Percentiles rank a stretch among this genome's conserved stretches.
Evolutionary conservation across 306 rosid species (phyloP).

Genomic region (Gynostemma pentaphyllum): DNA sequence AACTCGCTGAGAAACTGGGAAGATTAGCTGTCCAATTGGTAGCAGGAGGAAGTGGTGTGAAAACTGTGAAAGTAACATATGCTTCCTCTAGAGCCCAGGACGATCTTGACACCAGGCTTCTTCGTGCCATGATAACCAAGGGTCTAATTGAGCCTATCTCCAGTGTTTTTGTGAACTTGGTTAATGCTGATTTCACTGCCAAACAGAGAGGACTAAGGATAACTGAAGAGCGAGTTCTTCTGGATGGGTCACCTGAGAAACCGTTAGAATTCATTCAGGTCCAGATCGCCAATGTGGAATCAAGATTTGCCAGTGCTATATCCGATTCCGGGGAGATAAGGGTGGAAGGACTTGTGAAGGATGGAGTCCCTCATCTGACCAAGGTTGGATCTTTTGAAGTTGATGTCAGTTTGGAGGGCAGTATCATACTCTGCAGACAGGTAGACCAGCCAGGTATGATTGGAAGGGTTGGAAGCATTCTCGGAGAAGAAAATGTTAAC

Average conservation of each 20-base stretch:
- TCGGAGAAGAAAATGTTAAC: slow-evolving; percentile 87
- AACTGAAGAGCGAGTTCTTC: slow-evolving; percentile 62
- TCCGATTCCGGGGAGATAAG: slow-evolving; percentile 76
- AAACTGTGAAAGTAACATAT: slow-evolving; percentile 77
- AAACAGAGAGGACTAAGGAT: slow-evolving; percentile 89
- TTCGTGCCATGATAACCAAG: slow-evolving; percentile 97
- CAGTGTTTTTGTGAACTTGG: slow-evolving; percentile 75
- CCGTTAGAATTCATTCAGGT: slow-evolving; percentile 80
- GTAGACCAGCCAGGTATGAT: slow-evolving; percentile 99
- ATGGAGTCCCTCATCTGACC: slow-evolving; percentile 80
- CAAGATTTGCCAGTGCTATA: slow-evolving; percentile 84
- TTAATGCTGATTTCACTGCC: slow-evolving; percentile 95
- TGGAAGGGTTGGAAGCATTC: slow-evolving; percentile 71
- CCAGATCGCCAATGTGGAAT: slow-evolving; percentile 91
- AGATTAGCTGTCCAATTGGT: slow-evolving; percentile 93
- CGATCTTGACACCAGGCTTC: slow-evolving; percentile 92
- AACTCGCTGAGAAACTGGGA: slow-evolving; percentile 86
- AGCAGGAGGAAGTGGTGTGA: slow-evolving; percentile 96
- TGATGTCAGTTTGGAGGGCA: slow-evolving; percentile 93
- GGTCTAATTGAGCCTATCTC: slow-evolving; percentile 97
- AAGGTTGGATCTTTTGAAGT: slow-evolving; percentile 96
- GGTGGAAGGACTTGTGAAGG: slow-evolving; percentile 88
- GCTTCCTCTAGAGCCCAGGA: slow-evolving; percentile 88
- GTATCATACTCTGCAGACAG: slow-evolving; percentile 83
- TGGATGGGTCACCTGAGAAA: slow-evolving; percentile 83